Evolutionary conservation across 2,329 filamentous ascomycete genomes (phyloP).

Genomic region (Neopestalotiopsis clavispora): DNA sequence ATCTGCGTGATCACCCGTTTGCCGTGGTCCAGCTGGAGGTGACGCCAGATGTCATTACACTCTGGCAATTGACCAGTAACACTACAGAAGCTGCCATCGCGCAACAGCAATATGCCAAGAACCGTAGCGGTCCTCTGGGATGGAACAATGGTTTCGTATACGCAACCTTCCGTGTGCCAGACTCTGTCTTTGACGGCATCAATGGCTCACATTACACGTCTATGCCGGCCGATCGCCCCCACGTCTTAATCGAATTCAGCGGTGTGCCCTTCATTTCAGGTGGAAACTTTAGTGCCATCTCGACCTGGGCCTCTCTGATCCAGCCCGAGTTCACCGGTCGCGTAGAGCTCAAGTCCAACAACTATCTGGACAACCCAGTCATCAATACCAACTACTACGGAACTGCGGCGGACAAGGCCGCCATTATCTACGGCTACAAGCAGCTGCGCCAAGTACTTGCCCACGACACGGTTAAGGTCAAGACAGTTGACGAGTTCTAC

Average conservation of each 20-base stretch:
- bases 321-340: neutral
- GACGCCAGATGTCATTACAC: neutral
- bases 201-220: neutral
- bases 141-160: neutral
- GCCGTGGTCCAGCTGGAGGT: neutral
- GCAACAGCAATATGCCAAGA: neutral
- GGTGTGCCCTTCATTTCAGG: neutral
- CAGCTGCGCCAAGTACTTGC: neutral
- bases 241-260: neutral
- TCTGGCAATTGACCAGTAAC: neutral
- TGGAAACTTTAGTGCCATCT: neutral
- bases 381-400: constrained; percentile 6
- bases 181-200: constrained; percentile 2
- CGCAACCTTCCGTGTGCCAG: neutral
- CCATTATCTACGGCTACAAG: constrained; percentile 5
- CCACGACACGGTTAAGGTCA: neutral
- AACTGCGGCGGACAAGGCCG: constrained; percentile 9
- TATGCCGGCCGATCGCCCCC: neutral
- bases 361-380: neutral
- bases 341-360: neutral
- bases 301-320: neutral
- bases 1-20: neutral
- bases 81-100: neutral
- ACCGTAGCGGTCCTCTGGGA: neutral
- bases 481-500: neutral